A percentile compares a stretch with the other conserved stretches of the same genome.
These are phyloP conservation scores for Azolla pinnata DNA, from an alignment of 75 land plant genomes.

Conservation along the genomic window DNA sequence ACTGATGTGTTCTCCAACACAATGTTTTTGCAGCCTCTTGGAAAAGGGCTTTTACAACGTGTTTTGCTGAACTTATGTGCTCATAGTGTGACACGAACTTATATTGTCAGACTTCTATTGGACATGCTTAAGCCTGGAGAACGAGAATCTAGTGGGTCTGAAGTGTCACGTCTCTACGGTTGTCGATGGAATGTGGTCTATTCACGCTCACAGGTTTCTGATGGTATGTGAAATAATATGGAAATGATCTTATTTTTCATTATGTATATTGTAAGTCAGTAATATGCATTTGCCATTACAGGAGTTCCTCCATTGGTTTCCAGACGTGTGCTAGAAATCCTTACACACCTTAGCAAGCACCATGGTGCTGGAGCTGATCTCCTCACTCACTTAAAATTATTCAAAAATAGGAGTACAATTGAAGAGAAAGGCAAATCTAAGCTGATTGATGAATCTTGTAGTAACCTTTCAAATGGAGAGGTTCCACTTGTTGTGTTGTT, in stretches of 20 bases:
- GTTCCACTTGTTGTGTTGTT: conserved; percentile 28
- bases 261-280: background rate
- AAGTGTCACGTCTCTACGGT: conserved; percentile 30
- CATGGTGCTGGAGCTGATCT: conserved; percentile 20
- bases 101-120: conserved; percentile 25
- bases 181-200: conserved; percentile 47
- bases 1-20: no score
- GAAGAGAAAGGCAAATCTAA: conserved; percentile 67
- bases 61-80: conserved; percentile 32
- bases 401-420: conserved; percentile 10
- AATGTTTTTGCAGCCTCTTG: conserved; percentile 22
- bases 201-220: conserved; percentile 33
- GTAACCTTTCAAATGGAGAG: conserved; percentile 13
- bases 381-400: conserved; percentile 21
- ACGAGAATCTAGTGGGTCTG: conserved; percentile 15
- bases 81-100: conserved; percentile 28
- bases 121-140: conserved; percentile 40
- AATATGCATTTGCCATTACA: conserved; percentile 11
- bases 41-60: conserved; percentile 31
- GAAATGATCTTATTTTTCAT: background rate
- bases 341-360: conserved; percentile 32
- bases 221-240: conserved; percentile 11
- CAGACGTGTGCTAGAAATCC: conserved; percentile 34
- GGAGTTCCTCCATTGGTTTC: conserved; percentile 41
- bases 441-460: conserved; percentile 41